A percentile compares a stretch with the other conserved stretches of the same genome.
These are phyloP conservation scores for Trifolium dubium DNA, from an alignment of 306 rosid species.

Conservation along the genomic window DNA sequence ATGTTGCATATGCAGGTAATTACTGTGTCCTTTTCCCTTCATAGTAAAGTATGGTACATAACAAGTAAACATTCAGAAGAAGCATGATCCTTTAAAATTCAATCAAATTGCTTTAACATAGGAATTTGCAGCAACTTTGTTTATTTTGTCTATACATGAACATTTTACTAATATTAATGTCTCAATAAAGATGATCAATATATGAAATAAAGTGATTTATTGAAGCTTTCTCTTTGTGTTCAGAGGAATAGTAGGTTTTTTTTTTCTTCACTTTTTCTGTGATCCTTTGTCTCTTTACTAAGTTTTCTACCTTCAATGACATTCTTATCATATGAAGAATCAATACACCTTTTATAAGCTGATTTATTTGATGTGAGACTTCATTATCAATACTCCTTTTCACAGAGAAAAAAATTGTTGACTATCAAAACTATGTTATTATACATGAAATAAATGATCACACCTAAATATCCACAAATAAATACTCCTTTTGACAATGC, in stretches of 20 bases:
- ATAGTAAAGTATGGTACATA: slow-evolving; percentile 33
- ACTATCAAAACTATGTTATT: too few species aligned
- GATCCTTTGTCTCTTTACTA: too few species aligned
- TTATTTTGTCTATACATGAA: slow-evolving; percentile 40
- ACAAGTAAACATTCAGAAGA: slow-evolving; percentile 5
- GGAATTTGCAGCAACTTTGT: slow-evolving; percentile 16
- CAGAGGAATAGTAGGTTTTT: not conserved
- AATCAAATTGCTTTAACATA: slow-evolving; percentile 21
- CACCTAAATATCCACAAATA: too few species aligned
- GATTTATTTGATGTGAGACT: too few species aligned
- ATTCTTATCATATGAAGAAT: too few species aligned
- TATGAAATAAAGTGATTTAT: slow-evolving; percentile 17
- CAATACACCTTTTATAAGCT: too few species aligned
- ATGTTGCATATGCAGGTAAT: slow-evolving; percentile 27
- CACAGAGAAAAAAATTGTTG: too few species aligned
- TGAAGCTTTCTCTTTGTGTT: slow-evolving; percentile 40
- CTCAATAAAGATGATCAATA: not conserved
- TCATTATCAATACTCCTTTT: too few species aligned
- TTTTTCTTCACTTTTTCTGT: too few species aligned
- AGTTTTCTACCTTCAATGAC: too few species aligned
- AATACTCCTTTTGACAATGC: too few species aligned
- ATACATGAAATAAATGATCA: too few species aligned
- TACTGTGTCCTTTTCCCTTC: slow-evolving; percentile 40
- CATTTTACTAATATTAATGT: slow-evolving; percentile 40
- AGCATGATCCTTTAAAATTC: slow-evolving; percentile 29